phyloP scores from a whole-genome alignment of 495 filamentous ascomycete genomes.

The Aspergillus saccharolyticus region DNA sequence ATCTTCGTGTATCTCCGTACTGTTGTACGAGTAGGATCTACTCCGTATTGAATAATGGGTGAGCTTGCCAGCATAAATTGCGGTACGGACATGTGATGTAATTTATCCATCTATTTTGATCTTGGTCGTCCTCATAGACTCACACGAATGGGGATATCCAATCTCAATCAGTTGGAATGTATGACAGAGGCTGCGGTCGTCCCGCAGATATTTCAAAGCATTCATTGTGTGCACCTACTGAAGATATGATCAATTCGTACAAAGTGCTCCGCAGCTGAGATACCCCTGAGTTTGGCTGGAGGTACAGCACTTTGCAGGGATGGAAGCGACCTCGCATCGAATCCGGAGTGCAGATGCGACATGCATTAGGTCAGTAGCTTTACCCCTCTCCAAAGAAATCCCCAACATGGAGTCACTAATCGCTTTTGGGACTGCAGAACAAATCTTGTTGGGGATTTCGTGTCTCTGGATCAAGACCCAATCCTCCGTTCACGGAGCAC shows the following conservation, averaged over 20 bases:
- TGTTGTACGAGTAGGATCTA: background rate
- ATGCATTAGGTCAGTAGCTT: background rate
- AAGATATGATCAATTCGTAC: background rate
- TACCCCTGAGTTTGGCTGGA: background rate
- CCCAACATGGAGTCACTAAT: background rate
- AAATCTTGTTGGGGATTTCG: background rate
- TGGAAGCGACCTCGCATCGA: background rate
- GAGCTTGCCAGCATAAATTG: background rate
- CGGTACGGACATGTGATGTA: background rate
- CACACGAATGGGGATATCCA: background rate
- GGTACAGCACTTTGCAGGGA: background rate
- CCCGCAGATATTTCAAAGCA: constrained; percentile 1
- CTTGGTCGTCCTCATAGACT: background rate
- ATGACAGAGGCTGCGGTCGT: background rate
- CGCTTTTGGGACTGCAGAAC: background rate
- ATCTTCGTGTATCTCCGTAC: constrained; percentile 1
- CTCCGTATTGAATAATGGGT: background rate
- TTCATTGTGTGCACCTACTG: background rate
- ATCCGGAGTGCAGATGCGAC: background rate
- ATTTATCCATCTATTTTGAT: background rate
- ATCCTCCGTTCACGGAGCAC: background rate
- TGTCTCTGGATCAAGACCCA: background rate
- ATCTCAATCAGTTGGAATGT: background rate
- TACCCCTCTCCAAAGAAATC: background rate
- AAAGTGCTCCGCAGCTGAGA: background rate